Evolutionary conservation across 78 protist genomes (phyloP).

Genomic region (Chrysochromulina parva): DNA sequence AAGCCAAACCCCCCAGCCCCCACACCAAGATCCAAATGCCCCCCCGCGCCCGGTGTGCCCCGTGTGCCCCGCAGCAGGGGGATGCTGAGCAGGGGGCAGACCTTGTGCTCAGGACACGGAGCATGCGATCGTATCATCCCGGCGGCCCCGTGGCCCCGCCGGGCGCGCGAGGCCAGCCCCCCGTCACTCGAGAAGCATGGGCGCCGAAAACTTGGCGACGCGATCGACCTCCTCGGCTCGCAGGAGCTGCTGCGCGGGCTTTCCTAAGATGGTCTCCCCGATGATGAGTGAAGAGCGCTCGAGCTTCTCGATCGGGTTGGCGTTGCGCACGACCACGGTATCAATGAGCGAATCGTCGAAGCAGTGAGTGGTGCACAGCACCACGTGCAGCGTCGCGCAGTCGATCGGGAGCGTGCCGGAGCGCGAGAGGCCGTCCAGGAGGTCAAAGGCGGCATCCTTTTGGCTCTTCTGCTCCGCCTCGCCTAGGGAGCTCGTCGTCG

Average conservation of each 20-base stretch:
- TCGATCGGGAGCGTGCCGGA: slow-evolving; percentile 9
- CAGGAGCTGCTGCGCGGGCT: background rate
- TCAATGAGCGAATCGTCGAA: slow-evolving; percentile 8
- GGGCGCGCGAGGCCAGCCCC: too few relatives aligned
- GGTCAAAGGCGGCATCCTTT: slow-evolving; percentile 22
- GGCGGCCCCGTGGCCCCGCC: too few relatives aligned
- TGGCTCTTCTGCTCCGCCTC: background rate
- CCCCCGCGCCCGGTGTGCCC: too few relatives aligned
- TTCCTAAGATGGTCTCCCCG: background rate
- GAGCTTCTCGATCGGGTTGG: slow-evolving; percentile 28
- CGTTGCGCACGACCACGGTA: background rate
- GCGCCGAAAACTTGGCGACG: background rate
- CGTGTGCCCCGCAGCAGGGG: background rate
- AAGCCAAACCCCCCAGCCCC: too few relatives aligned
- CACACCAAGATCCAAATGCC: too few relatives aligned
- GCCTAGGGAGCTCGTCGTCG: background rate
- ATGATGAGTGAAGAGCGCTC: background rate
- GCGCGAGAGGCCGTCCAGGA: slow-evolving; percentile 48
- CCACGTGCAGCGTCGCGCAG: background rate
- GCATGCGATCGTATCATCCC: too few relatives aligned
- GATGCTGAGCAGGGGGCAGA: too few relatives aligned
- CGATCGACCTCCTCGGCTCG: background rate
- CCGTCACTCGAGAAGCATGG: background rate
- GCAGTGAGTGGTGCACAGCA: background rate
- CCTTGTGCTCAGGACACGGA: too few relatives aligned